phyloP scores from a whole-genome alignment of 768 basidiomycete genomes.

The Gautieria morchelliformis region DNA sequence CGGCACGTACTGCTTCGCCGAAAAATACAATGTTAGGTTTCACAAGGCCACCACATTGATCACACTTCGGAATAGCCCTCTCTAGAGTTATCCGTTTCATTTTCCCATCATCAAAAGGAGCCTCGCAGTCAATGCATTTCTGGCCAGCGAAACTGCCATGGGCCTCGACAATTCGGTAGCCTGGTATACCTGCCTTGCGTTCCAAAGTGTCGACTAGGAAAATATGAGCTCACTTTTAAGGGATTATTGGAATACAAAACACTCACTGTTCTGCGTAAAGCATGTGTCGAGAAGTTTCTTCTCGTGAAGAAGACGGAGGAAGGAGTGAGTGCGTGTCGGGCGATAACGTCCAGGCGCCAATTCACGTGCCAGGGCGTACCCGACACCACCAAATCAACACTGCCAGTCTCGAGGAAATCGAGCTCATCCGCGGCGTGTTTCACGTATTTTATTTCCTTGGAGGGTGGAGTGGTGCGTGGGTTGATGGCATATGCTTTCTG shows the following conservation, averaged over 20 bases:
- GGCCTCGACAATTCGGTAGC: slow-evolving; percentile 76
- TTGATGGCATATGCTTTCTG: slow-evolving; percentile 31
- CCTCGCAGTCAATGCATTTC: slow-evolving; percentile 67
- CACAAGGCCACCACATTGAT: slow-evolving; percentile 59
- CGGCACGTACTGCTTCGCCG: slow-evolving; percentile 62
- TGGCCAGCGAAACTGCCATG: slow-evolving; percentile 93
- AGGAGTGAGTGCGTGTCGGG: slow-evolving; percentile 85
- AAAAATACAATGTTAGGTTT: slow-evolving; percentile 97
- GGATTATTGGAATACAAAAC: not conserved
- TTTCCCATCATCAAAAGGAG: slow-evolving; percentile 48
- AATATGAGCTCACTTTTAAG: not conserved
- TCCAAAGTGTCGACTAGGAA: slow-evolving; percentile 76
- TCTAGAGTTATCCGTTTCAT: slow-evolving; percentile 55
- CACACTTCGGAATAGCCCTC: slow-evolving; percentile 63
- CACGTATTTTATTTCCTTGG: slow-evolving; percentile 19
- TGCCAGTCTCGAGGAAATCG: slow-evolving; percentile 33
- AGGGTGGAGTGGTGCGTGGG: slow-evolving; percentile 1
- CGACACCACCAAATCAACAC: slow-evolving; percentile 58
- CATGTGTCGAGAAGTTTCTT: slow-evolving; percentile 63
- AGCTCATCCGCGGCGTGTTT: slow-evolving; percentile 48
- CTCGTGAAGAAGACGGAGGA: slow-evolving; percentile 70
- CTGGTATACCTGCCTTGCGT: slow-evolving; percentile 68
- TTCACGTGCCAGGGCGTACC: slow-evolving; percentile 90
- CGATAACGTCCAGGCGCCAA: slow-evolving; percentile 86
- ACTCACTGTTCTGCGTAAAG: slow-evolving; percentile 71